Conservation (phyloP, 2,329 filamentous ascomycete genomes). For the Paecilomyces dactylethromorphus region DNA sequence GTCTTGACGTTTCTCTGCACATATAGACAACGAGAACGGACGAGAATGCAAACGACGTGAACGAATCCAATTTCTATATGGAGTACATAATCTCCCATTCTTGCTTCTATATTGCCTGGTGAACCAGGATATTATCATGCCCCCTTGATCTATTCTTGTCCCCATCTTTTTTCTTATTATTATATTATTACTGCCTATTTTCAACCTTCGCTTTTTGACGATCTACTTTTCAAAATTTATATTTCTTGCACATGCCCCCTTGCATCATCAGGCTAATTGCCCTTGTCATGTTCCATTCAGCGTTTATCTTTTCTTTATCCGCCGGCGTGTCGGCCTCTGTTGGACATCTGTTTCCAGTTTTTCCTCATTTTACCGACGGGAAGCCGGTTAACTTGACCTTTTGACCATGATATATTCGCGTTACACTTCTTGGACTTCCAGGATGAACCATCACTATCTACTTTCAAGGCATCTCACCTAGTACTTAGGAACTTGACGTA, state of each 20-base stretch:
- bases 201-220: not conserved
- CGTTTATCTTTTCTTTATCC: not conserved
- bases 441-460: not conserved
- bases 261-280: not conserved
- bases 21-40: constrained; percentile 1
- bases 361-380: not conserved
- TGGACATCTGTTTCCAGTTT: not conserved
- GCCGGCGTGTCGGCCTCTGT: not conserved
- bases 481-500: too few relatives aligned
- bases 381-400: not conserved
- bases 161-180: not conserved
- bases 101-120: not conserved
- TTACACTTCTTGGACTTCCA: not conserved
- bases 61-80: constrained; percentile 2
- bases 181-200: not conserved
- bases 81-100: not conserved
- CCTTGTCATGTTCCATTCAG: not conserved
- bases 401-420: not conserved
- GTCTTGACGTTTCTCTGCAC: not conserved
- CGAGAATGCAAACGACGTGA: constrained; percentile 1
- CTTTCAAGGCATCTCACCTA: too few relatives aligned
- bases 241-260: not conserved
- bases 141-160: not conserved
- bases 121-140: not conserved
- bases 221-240: not conserved